A percentile compares a stretch with the other conserved stretches of the same genome.
Conservation (phyloP, 2,329 filamentous ascomycete genomes). For the Pyricularia sp. region DNA sequence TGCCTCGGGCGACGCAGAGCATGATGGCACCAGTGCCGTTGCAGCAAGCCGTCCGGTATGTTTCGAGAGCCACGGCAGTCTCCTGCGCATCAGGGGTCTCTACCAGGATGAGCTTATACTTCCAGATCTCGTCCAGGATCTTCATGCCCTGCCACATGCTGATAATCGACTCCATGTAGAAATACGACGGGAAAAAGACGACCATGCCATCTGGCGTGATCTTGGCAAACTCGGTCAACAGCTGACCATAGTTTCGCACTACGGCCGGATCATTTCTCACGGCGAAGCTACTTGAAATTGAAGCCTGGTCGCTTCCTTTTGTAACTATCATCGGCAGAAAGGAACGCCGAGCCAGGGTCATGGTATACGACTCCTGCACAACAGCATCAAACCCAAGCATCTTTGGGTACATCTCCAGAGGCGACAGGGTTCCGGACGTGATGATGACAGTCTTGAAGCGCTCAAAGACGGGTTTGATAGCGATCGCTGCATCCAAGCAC, state of each 20-base stretch:
- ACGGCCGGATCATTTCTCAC: slow-evolving; percentile 93
- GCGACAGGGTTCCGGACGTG: slow-evolving; percentile 93
- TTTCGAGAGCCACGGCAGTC: slow-evolving; percentile 89
- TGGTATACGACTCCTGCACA: slow-evolving; percentile 92
- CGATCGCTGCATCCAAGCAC: slow-evolving; percentile 92
- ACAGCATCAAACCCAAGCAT: slow-evolving; percentile 93
- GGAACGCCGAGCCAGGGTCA: slow-evolving; percentile 90
- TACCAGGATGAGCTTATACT: slow-evolving; percentile 95
- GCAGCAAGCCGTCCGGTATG: slow-evolving; percentile 93
- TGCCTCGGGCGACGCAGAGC: slow-evolving; percentile 90
- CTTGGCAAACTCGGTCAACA: slow-evolving; percentile 90
- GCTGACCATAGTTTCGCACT: slow-evolving; percentile 91
- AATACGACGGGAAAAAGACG: slow-evolving; percentile 97
- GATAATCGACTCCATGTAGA: slow-evolving; percentile 99
- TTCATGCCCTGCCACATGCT: slow-evolving; percentile 99
- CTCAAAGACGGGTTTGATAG: slow-evolving; percentile 95
- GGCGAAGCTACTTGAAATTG: slow-evolving; percentile 88
- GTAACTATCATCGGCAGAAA: slow-evolving; percentile 98
- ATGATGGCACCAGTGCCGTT: slow-evolving; percentile 91
- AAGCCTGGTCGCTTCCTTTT: slow-evolving; percentile 84
- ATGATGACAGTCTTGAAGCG: slow-evolving; percentile 97
- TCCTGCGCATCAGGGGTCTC: slow-evolving; percentile 97
- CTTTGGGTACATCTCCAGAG: slow-evolving; percentile 97
- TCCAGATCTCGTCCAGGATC: slow-evolving; percentile 95
- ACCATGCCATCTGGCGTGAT: slow-evolving; percentile 95